These are phyloP conservation scores for Neolentinus lepideus DNA, from an alignment of 1,284 basidiomycete genomes.

Conservation along the genomic window DNA sequence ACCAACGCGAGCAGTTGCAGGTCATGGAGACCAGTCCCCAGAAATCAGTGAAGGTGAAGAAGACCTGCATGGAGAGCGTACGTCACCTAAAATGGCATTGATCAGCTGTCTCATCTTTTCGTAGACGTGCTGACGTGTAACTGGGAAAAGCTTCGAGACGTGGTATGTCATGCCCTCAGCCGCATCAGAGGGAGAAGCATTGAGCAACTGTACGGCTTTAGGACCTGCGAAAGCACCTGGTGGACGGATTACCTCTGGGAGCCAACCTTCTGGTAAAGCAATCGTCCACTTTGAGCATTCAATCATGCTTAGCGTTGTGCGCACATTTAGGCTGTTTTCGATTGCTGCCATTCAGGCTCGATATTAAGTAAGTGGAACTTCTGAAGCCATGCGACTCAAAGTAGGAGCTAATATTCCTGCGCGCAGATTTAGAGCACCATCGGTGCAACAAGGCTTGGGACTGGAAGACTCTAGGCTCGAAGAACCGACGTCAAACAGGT, in stretches of 20 bases:
- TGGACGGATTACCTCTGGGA: neutral
- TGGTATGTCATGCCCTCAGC: neutral
- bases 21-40: neutral
- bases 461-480: neutral
- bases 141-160: neutral
- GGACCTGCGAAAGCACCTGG: neutral
- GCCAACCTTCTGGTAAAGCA: neutral
- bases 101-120: neutral
- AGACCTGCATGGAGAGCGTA: neutral
- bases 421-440: neutral
- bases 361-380: neutral
- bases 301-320: no score
- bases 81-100: neutral
- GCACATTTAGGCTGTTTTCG: neutral
- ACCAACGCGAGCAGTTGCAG: neutral
- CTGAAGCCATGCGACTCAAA: no score
- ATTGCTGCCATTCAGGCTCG: neutral
- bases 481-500: neutral
- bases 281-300: no score
- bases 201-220: neutral
- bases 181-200: neutral
- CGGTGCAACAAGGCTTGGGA: neutral
- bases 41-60: neutral
- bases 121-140: neutral
- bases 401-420: no score